Evolutionary conservation across 2,329 filamentous ascomycete species (phyloP).

Genomic region (Rachicladosporium sp.): DNA sequence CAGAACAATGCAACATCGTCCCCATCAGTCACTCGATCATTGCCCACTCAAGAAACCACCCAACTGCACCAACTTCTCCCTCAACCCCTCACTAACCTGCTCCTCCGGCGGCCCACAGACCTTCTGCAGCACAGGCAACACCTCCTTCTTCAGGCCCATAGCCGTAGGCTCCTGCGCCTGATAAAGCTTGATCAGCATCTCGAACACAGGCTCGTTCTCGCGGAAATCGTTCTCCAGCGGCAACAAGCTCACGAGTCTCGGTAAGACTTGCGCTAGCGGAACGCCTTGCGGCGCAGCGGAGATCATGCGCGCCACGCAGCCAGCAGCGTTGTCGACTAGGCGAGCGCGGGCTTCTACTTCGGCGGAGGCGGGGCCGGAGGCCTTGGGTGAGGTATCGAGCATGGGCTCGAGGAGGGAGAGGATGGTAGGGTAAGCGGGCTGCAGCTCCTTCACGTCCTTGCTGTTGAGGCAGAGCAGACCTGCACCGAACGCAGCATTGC

Average conservation of each 20-base stretch:
- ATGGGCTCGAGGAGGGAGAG: conserved; percentile 78
- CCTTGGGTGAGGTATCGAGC: conserved; percentile 37
- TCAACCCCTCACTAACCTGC: conserved; percentile 62
- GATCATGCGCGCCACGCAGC: conserved; percentile 87
- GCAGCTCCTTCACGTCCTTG: conserved; percentile 55
- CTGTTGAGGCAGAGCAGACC: conserved; percentile 78
- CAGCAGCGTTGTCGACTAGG: conserved; percentile 83
- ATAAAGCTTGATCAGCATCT: conserved; percentile 80
- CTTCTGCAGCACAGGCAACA: conserved; percentile 60
- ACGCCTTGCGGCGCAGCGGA: conserved; percentile 73
- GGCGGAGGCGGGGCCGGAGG: not conserved
- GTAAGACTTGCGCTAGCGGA: conserved; percentile 70
- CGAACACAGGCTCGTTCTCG: conserved; percentile 89
- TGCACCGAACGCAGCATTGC: conserved; percentile 84
- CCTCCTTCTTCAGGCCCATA: conserved; percentile 54
- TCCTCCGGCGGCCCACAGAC: conserved; percentile 61
- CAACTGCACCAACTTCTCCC: conserved; percentile 52
- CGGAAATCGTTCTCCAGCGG: conserved; percentile 89
- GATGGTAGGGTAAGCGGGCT: conserved; percentile 64
- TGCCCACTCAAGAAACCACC: conserved; percentile 15
- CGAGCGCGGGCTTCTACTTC: conserved; percentile 60
- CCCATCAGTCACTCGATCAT: too few species aligned
- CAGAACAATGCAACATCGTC: too few species aligned
- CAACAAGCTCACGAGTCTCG: conserved; percentile 63
- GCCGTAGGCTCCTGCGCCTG: conserved; percentile 57